Base-by-base conservation (phyloP, 139 green algal genomes). In the Volvox reticuliferus region DNA sequence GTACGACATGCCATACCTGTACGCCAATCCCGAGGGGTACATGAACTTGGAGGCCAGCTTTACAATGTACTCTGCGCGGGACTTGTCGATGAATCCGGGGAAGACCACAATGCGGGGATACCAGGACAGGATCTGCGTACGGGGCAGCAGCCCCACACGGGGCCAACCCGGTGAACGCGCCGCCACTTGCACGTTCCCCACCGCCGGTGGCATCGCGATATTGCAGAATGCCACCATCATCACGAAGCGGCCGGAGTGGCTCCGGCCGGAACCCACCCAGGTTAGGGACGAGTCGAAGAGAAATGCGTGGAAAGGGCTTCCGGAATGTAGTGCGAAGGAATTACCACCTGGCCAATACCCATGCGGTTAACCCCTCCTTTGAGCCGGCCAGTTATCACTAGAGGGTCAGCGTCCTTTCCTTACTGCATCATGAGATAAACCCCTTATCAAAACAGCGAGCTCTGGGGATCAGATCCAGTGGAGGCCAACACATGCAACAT, bases 81-180 rank as follows among this genome's bases (percentile, higher is more conserved):
- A 37, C n/a, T 88, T 85, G 78, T 95, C 92, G 24, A 97, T 88
- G 81, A 97, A 97, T 36, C 88, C 93, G 0, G 95, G 95, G 84
- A 92, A 95, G 18, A 97, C 81, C 61, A 96, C 89, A 44, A 95
- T 91, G 69, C 94, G 88, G 0, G 92, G 94, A 35, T 91, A 89
- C 92, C 91, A 95, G 16, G 68, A 91, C 3, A 94, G 77, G 35
- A 94, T 95, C 82, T 92, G 85, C 32, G 33, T 55, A 9, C 5
- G 44, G n/a, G n/a, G n/a, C 65, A 36, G 30, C 36, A 92, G 79
- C 1, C 88, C 88, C 65, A 88, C 67, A 0, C 79, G 88, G 0
- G 33, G 67, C 79, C 83, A 82, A 19, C 88, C 88, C 1, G 77
- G 75, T 0, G 88, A 79, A 2, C 32, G 28, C 18, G 88, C 88